Conservation (phyloP, 805 yeast species). For the Teunomyces pallodes region DNA sequence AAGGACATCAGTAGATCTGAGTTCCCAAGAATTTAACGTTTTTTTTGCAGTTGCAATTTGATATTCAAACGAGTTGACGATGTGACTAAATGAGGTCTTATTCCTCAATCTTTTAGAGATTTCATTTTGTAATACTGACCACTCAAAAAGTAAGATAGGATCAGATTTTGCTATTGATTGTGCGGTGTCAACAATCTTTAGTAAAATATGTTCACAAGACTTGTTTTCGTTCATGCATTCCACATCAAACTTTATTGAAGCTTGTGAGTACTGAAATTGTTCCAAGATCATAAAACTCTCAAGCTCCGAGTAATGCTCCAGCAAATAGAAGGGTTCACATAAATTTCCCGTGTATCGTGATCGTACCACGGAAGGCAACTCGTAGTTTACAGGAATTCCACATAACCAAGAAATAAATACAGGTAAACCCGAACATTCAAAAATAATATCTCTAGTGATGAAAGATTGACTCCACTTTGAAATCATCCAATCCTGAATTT, state of each 20-base stretch:
- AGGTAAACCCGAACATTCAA: conserved; percentile 20
- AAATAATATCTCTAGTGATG: conserved; percentile 30
- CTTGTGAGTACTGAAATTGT: neutral
- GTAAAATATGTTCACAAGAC: conserved; percentile 6
- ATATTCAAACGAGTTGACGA: conserved; percentile 13
- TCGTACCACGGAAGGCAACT: neutral
- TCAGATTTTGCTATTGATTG: conserved; percentile 2
- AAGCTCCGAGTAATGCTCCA: conserved; percentile 1
- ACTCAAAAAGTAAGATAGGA: conserved; percentile 5
- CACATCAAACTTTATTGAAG: conserved; percentile 2
- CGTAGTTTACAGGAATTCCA: conserved; percentile 14
- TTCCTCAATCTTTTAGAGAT: conserved; percentile 1
- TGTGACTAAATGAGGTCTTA: conserved; percentile 5
- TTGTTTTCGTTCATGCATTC: conserved; percentile 4
- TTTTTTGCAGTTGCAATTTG: conserved; percentile 8
- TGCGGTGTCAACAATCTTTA: conserved; percentile 8
- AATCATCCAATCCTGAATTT: conserved; percentile 50
- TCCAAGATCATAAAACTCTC: conserved; percentile 9
- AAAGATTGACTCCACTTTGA: conserved; percentile 42
- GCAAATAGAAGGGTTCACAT: conserved; percentile 8
- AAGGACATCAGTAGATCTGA: neutral
- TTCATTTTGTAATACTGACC: conserved; percentile 7
- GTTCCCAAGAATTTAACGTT: neutral
- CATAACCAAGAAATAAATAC: conserved; percentile 46
- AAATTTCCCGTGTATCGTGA: conserved; percentile 7